phyloP scores from a whole-genome alignment of 176 grass and related monocot species.

The Bolboschoenus planiculmis region DNA sequence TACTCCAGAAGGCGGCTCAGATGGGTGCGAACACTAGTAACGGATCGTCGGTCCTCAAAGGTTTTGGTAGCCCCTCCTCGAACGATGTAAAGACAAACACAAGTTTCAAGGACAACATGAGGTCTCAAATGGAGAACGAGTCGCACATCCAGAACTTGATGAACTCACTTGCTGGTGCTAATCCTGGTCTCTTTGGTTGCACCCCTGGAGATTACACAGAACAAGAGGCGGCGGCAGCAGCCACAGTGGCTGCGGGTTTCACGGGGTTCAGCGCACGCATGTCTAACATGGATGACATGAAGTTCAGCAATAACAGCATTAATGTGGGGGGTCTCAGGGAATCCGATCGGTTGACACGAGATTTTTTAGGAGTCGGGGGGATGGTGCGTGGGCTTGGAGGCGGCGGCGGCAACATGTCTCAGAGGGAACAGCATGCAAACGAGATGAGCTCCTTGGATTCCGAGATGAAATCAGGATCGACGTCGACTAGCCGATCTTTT shows the following conservation, averaged over 20 bases:
- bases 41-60: slow-evolving; percentile 41
- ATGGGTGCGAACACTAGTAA: slow-evolving; percentile 80
- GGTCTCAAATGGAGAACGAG: slow-evolving; percentile 57
- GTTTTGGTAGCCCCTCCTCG: slow-evolving; percentile 32
- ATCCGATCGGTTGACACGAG: slow-evolving; percentile 63
- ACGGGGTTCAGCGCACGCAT: slow-evolving; percentile 54
- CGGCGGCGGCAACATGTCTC: slow-evolving; percentile 19
- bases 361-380: slow-evolving; percentile 82
- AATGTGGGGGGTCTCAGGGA: slow-evolving; percentile 19
- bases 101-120: slow-evolving; percentile 10
- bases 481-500: slow-evolving; percentile 37
- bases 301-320: slow-evolving; percentile 47
- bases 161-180: slow-evolving; percentile 64
- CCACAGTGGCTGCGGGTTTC: slow-evolving; percentile 1
- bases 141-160: slow-evolving; percentile 72
- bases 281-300: slow-evolving; percentile 66
- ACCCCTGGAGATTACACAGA: slow-evolving; percentile 36
- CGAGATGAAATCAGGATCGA: slow-evolving; percentile 83
- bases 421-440: slow-evolving; percentile 51
- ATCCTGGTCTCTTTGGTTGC: slow-evolving; percentile 23
- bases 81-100: slow-evolving; percentile 21
- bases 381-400: slow-evolving; percentile 42
- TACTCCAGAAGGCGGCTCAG: slow-evolving; percentile 95
- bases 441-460: slow-evolving; percentile 69
- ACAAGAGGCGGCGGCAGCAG: slow-evolving; percentile 19